These are phyloP conservation scores for Daldinia loculata DNA, from an alignment of 495 filamentous ascomycete genomes.

Conservation along the genomic window DNA sequence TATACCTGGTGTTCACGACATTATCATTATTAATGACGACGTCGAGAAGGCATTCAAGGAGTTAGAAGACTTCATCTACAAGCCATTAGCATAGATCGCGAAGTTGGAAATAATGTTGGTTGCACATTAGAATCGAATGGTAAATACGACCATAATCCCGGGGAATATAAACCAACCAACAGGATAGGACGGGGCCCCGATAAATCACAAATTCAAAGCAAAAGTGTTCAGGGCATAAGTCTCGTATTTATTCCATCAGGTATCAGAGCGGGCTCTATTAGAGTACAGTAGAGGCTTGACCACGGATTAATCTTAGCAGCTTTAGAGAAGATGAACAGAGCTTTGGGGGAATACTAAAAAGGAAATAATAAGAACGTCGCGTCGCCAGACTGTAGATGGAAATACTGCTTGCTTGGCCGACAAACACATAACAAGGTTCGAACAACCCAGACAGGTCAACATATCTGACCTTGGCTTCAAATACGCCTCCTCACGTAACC, in stretches of 20 bases:
- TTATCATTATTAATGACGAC: constrained; percentile 89
- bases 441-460: constrained; percentile 24
- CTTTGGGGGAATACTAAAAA: constrained; percentile 51
- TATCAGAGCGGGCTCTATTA: constrained; percentile 59
- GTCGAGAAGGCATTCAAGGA: constrained; percentile 84
- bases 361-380: constrained; percentile 48
- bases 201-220: constrained; percentile 21
- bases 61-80: constrained; percentile 71
- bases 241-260: constrained; percentile 54
- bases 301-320: constrained; percentile 50
- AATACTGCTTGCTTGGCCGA: constrained; percentile 46
- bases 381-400: constrained; percentile 45
- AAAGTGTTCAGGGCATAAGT: constrained; percentile 41
- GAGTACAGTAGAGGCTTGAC: constrained; percentile 47
- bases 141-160: constrained; percentile 6
- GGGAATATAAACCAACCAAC: constrained; percentile 8
- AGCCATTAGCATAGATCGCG: constrained; percentile 41
- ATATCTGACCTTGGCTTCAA: constrained; percentile 34
- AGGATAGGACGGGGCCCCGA: constrained; percentile 1
- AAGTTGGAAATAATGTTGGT: not conserved
- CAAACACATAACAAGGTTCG: constrained; percentile 42
- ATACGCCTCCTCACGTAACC: constrained; percentile 36
- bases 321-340: constrained; percentile 45
- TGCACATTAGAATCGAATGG: constrained; percentile 4
- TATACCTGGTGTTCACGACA: constrained; percentile 78